Percentiles rank a stretch among this genome's conserved stretches.
These are phyloP conservation scores for Sphagnum contortum DNA, from an alignment of 225 moss, liverwort and hornwort species.

Conservation along the genomic window DNA sequence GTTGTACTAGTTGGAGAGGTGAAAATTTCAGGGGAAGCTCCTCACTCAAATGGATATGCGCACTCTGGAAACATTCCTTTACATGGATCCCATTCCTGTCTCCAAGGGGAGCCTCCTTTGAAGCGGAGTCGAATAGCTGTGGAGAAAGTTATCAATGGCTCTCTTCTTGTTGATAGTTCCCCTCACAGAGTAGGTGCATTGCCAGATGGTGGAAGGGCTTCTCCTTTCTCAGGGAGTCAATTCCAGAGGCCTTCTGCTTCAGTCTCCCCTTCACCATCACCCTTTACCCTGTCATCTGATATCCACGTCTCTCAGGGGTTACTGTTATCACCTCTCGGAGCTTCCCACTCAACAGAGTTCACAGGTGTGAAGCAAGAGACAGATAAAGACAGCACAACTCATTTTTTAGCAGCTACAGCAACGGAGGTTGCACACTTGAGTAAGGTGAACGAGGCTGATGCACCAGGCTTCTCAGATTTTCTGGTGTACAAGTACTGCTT, in stretches of 20 bases:
- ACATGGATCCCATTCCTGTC: conserved; percentile 36
- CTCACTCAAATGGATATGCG: conserved; percentile 38
- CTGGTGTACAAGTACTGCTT: conserved; percentile 84
- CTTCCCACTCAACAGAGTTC: no score
- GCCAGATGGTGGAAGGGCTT: conserved; percentile 28
- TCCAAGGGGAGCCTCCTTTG: conserved; percentile 40
- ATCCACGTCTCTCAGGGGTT: conserved; percentile 28
- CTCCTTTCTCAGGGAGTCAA: conserved; percentile 33
- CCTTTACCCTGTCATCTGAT: conserved; percentile 37
- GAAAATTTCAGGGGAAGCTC: conserved; percentile 45
- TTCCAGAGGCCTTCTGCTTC: conserved; percentile 41
- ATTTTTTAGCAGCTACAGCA: conserved; percentile 30
- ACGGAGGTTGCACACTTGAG: conserved; percentile 28
- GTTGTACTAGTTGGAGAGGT: conserved; percentile 61
- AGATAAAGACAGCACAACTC: conserved; percentile 21
- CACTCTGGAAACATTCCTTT: conserved; percentile 24
- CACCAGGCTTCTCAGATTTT: conserved; percentile 45
- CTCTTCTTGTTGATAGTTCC: conserved; percentile 29
- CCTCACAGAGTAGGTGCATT: conserved; percentile 34
- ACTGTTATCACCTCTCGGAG: not conserved
- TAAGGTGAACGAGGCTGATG: conserved; percentile 16
- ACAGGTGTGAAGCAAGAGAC: conserved; percentile 41
- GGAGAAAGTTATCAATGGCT: conserved; percentile 35
- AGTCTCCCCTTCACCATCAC: conserved; percentile 29
- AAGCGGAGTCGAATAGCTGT: conserved; percentile 49